These are phyloP conservation scores for Aciculoconidium aculeatum DNA, from an alignment of 805 yeast genomes.

Conservation along the genomic window DNA sequence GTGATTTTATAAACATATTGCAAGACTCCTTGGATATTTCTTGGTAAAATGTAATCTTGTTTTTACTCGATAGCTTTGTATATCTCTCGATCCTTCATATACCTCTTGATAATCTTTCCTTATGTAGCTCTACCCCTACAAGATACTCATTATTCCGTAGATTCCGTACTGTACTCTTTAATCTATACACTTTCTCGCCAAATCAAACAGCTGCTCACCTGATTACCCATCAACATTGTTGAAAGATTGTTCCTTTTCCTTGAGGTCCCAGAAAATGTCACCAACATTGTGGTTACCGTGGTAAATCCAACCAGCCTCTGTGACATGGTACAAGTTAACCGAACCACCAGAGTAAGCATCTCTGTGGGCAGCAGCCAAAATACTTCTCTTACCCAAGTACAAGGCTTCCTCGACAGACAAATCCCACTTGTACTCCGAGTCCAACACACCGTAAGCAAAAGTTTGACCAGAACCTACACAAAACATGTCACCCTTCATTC, in stretches of 20 bases:
- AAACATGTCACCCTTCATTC: slow-evolving; percentile 89
- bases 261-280: slow-evolving; percentile 84
- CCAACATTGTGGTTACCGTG: slow-evolving; percentile 96
- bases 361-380: slow-evolving; percentile 96
- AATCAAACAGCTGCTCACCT: too few relatives aligned
- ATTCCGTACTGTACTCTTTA: too few relatives aligned
- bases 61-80: too few relatives aligned
- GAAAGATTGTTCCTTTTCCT: slow-evolving; percentile 83
- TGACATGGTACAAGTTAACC: slow-evolving; percentile 85
- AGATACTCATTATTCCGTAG: too few relatives aligned
- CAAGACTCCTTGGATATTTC: too few relatives aligned
- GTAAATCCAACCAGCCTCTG: slow-evolving; percentile 90
- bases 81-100: too few relatives aligned
- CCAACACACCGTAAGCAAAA: slow-evolving; percentile 97
- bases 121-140: too few relatives aligned
- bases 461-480: slow-evolving; percentile 99
- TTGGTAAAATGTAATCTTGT: too few relatives aligned
- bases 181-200: neutral
- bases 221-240: slow-evolving; percentile 60
- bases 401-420: slow-evolving; percentile 88
- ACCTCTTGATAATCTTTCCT: too few relatives aligned
- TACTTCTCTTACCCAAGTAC: slow-evolving; percentile 89
- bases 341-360: slow-evolving; percentile 99
- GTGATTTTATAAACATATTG: too few relatives aligned
- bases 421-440: slow-evolving; percentile 90